Conservation (phyloP, 2,329 filamentous ascomycete genomes). For the Hypoxylon sp. region DNA sequence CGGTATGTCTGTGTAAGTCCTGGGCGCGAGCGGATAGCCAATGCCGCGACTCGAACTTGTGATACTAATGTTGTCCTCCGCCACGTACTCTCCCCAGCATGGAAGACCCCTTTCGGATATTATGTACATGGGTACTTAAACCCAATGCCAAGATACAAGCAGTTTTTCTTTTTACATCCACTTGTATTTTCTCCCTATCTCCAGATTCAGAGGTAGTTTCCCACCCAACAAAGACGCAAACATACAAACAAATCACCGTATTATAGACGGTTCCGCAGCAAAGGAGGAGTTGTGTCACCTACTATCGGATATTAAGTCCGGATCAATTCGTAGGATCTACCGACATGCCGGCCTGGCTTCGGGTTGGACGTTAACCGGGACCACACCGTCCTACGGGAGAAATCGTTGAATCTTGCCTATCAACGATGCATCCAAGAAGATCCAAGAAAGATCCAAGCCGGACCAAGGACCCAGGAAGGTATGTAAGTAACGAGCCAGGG, state of each 20-base stretch:
- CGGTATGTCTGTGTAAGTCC: neutral
- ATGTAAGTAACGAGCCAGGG: neutral
- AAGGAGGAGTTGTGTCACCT: constrained; percentile 8
- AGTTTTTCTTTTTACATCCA: constrained; percentile 1
- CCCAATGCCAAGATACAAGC: constrained; percentile 7
- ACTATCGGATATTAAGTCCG: neutral
- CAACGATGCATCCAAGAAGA: constrained; percentile 13
- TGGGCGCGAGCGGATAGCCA: neutral
- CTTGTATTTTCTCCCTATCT: neutral
- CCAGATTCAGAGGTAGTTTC: neutral
- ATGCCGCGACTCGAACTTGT: constrained; percentile 13
- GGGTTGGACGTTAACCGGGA: constrained; percentile 33
- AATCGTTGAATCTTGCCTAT: constrained; percentile 34
- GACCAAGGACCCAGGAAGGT: constrained; percentile 6
- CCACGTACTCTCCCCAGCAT: constrained; percentile 1
- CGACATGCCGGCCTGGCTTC: constrained; percentile 19
- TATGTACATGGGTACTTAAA: neutral
- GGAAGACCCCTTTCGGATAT: neutral
- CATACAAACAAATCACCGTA: neutral
- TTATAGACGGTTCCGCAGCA: constrained; percentile 3
- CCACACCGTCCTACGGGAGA: constrained; percentile 45
- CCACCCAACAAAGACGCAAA: constrained; percentile 1
- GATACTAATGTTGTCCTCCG: neutral
- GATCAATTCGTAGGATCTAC: constrained; percentile 15
- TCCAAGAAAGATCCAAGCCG: neutral